Conservation (phyloP, 2,329 filamentous ascomycete genomes). For the Claviceps quebecensis region DNA sequence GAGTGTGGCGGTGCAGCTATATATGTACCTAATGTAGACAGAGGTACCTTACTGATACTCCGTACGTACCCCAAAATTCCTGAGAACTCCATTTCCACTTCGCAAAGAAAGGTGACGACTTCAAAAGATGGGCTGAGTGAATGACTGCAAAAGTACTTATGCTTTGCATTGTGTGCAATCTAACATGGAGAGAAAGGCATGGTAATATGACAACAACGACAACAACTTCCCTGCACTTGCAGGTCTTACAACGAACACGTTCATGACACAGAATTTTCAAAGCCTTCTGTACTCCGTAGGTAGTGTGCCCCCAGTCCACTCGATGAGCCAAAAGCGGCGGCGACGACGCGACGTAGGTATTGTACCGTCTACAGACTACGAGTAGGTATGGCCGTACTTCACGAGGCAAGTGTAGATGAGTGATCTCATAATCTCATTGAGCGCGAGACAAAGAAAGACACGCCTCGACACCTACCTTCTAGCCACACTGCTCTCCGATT, state of each 20-base stretch:
- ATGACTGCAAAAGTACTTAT: no score
- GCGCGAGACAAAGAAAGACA: neutral
- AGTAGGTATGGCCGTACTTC: neutral
- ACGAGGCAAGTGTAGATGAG: neutral
- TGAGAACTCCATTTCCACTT: no score
- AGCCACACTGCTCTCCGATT: neutral
- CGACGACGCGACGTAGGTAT: neutral
- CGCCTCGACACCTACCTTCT: neutral
- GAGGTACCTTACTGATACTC: no score
- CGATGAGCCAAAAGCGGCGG: neutral
- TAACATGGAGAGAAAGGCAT: neutral
- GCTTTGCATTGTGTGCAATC: no score
- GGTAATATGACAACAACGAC: no score
- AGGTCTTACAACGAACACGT: neutral
- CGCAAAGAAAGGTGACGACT: no score
- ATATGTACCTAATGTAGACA: neutral
- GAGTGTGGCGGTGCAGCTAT: constrained; percentile 2
- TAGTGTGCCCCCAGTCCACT: neutral
- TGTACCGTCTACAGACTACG: no score
- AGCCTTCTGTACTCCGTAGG: no score
- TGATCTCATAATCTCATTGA: neutral
- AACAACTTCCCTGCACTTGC: neutral
- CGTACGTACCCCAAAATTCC: no score
- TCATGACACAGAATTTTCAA: neutral
- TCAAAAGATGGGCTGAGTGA: no score